Percentiles rank a stretch among this genome's conserved stretches.
Evolutionary conservation across 2,329 filamentous ascomycete genomes (phyloP).

Genomic region (Phyllosticta citrichinensis): DNA sequence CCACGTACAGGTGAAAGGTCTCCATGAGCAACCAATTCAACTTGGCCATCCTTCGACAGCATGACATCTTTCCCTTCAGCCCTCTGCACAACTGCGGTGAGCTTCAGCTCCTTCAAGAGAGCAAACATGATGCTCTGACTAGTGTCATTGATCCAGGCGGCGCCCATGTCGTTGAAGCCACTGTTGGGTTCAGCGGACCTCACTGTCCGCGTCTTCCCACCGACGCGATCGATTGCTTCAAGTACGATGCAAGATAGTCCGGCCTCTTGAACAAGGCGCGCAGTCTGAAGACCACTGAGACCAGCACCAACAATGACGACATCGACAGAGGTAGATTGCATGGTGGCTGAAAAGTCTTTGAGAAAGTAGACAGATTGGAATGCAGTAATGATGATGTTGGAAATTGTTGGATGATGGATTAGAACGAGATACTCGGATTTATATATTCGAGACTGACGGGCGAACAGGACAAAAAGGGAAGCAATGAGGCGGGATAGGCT

Average conservation of each 20-base stretch:
- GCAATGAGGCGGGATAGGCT: too few species aligned
- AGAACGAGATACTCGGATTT: not conserved
- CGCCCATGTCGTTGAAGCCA: slow-evolving; percentile 39
- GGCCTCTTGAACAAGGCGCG: slow-evolving; percentile 25
- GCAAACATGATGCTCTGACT: slow-evolving; percentile 39
- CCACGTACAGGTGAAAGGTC: not conserved
- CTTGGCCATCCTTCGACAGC: slow-evolving; percentile 19
- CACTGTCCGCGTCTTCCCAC: slow-evolving; percentile 39
- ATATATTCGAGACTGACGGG: too few species aligned
- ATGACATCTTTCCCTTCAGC: slow-evolving; percentile 35
- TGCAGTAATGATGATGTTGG: not conserved
- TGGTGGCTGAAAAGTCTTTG: not conserved
- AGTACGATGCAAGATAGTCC: slow-evolving; percentile 35
- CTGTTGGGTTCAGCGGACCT: slow-evolving; percentile 23
- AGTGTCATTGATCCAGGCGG: slow-evolving; percentile 51
- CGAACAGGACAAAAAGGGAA: too few species aligned
- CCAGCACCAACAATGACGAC: slow-evolving; percentile 38
- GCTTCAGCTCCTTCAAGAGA: slow-evolving; percentile 31
- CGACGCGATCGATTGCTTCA: slow-evolving; percentile 41
- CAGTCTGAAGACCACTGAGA: slow-evolving; percentile 20
- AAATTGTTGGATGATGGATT: not conserved
- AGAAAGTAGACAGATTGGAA: not conserved
- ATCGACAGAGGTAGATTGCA: not conserved
- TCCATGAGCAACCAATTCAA: not conserved
- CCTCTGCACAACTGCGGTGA: slow-evolving; percentile 41